Conservation (phyloP, 2,329 filamentous ascomycete genomes). For the Achaetomium macrosporum region DNA sequence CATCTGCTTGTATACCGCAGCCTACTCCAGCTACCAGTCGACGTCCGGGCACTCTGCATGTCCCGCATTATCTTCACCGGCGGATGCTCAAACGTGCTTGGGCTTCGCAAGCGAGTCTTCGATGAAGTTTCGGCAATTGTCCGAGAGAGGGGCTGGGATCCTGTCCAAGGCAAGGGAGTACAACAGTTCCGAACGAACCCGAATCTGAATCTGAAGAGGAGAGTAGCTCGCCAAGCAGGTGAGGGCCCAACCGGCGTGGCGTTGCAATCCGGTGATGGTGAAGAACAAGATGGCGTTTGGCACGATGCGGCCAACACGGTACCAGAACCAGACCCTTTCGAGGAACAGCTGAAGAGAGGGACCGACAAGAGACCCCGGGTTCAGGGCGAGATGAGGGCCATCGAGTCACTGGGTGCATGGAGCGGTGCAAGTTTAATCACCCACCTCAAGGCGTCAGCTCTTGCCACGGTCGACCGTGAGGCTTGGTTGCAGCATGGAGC, state of each 20-base stretch:
- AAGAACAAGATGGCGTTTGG: conserved; percentile 31
- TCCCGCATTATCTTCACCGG: conserved; percentile 83
- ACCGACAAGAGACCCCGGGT: conserved; percentile 37
- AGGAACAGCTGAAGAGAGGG: conserved; percentile 47
- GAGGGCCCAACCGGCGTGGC: conserved; percentile 19
- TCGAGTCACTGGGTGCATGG: conserved; percentile 69
- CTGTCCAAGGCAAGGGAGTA: conserved; percentile 63
- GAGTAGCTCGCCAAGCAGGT: conserved; percentile 24
- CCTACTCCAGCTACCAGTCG: conserved; percentile 69
- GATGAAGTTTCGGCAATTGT: conserved; percentile 67
- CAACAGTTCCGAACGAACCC: conserved; percentile 46
- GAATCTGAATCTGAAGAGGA: conserved; percentile 39
- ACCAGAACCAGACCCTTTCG: conserved; percentile 52
- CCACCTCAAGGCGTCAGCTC: conserved; percentile 61
- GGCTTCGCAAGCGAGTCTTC: conserved; percentile 70
- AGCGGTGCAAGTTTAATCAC: conserved; percentile 65
- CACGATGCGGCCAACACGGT: conserved; percentile 39
- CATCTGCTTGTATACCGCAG: conserved; percentile 70
- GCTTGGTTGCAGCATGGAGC: conserved; percentile 63
- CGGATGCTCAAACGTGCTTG: conserved; percentile 71
- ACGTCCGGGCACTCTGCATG: conserved; percentile 81
- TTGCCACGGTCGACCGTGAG: conserved; percentile 66
- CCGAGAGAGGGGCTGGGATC: conserved; percentile 67
- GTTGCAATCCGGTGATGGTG: conserved; percentile 20
- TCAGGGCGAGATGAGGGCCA: conserved; percentile 56